These are phyloP conservation scores for Agrostemma githago DNA, from an alignment of 148 eudicot genomes.

Conservation along the genomic window DNA sequence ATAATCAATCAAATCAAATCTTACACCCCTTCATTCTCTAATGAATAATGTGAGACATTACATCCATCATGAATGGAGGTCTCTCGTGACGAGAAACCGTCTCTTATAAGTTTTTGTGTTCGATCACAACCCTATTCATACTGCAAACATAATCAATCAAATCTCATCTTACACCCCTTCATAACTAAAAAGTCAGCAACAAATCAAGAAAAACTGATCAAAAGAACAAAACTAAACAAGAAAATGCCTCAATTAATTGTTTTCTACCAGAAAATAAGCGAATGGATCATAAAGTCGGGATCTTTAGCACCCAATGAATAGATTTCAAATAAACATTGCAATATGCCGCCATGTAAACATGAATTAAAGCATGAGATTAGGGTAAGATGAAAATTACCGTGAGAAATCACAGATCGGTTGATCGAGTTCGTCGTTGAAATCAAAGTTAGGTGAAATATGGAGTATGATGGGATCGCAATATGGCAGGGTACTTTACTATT, in stretches of 20 bases:
- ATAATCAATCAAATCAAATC: neutral
- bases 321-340: neutral
- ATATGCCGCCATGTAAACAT: neutral
- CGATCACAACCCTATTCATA: neutral
- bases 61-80: no score
- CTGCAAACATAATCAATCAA: neutral
- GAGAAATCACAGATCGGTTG: neutral
- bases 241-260: neutral
- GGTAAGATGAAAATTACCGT: neutral
- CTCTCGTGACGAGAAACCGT: no score
- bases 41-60: no score
- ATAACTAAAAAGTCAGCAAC: no score
- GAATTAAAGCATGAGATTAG: neutral
- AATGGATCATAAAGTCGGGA: conserved; percentile 2
- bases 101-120: no score
- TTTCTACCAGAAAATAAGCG: neutral
- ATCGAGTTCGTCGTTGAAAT: neutral
- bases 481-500: no score
- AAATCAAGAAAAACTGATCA: neutral
- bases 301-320: neutral
- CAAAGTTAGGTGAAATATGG: neutral
- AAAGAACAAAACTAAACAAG: neutral
- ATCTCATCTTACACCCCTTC: neutral
- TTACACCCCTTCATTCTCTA: no score
- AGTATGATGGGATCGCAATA: no score